A percentile compares a stretch with the other conserved stretches of the same genome.
Evolutionary conservation across 495 filamentous ascomycete species (phyloP).

Genomic region (Hyphodiscus hymeniophilus): DNA sequence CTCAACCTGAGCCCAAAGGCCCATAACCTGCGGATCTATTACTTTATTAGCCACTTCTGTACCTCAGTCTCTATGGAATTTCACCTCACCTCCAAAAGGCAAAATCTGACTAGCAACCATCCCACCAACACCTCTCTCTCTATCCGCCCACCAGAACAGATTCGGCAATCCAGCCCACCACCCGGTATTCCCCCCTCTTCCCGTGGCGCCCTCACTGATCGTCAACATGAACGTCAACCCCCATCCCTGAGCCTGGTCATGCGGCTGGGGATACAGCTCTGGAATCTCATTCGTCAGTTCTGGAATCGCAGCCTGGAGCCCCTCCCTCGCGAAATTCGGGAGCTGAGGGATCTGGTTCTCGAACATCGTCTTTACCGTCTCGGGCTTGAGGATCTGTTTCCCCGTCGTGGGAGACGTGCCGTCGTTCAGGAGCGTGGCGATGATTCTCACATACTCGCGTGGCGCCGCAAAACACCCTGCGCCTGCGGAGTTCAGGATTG

Average conservation of each 20-base stretch:
- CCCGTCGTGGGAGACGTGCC: constrained; percentile 41
- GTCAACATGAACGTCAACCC: constrained; percentile 50
- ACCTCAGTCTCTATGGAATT: not conserved
- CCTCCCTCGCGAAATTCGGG: constrained; percentile 39
- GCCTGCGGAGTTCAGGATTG: constrained; percentile 45
- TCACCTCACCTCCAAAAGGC: constrained; percentile 39
- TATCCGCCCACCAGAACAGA: constrained; percentile 54
- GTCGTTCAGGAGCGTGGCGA: constrained; percentile 41
- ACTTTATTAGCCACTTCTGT: not conserved
- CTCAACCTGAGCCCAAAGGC: constrained; percentile 33
- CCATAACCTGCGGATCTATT: constrained; percentile 30
- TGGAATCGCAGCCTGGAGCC: constrained; percentile 39
- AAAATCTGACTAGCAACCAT: constrained; percentile 50
- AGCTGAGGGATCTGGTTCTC: constrained; percentile 49
- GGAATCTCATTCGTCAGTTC: constrained; percentile 36
- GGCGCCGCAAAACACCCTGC: constrained; percentile 47
- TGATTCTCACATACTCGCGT: constrained; percentile 42
- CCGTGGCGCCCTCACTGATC: constrained; percentile 32
- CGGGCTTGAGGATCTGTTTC: constrained; percentile 34
- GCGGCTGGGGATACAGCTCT: constrained; percentile 42
- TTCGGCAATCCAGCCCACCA: constrained; percentile 55
- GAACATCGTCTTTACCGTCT: constrained; percentile 52
- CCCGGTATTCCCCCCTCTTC: constrained; percentile 37
- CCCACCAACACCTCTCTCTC: constrained; percentile 49
- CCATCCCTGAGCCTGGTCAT: constrained; percentile 49